Conservation (phyloP, 176 grass and related monocot genomes). For the Cenchrus fungigraminus region DNA sequence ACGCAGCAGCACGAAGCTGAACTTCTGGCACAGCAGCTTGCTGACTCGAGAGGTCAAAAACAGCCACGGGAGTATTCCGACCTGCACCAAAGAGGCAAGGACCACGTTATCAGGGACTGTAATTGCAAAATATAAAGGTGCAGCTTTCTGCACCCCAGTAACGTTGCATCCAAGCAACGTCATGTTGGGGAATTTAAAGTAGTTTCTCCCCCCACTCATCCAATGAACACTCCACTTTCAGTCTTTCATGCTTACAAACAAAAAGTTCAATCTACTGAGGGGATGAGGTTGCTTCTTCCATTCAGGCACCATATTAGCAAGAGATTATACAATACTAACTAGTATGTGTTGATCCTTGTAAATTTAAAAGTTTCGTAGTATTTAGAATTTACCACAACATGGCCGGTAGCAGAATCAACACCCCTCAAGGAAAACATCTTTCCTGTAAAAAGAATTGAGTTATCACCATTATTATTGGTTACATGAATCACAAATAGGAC, state of each 20-base stretch:
- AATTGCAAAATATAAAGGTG: not conserved
- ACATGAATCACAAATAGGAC: not conserved
- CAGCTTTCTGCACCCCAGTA: not conserved
- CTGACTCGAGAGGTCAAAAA: conserved; percentile 65
- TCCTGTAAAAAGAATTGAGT: conserved; percentile 47
- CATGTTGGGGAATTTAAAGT: not conserved
- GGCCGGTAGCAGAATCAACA: conserved; percentile 60
- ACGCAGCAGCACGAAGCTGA: not conserved
- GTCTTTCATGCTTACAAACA: not conserved
- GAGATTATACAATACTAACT: not conserved
- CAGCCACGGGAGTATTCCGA: conserved; percentile 77
- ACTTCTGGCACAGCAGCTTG: conserved; percentile 65
- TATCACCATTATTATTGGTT: not conserved
- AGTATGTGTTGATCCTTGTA: not conserved
- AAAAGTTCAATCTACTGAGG: not conserved
- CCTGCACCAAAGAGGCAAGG: conserved; percentile 42
- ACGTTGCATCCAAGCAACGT: not conserved
- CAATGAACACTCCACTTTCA: not conserved
- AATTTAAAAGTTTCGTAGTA: not conserved
- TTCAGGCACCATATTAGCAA: conserved; percentile 12
- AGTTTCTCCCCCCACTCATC: not conserved
- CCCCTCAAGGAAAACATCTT: conserved; percentile 69
- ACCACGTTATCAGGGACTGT: not conserved
- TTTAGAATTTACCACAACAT: conserved; percentile 60
- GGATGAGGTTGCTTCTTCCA: not conserved